A percentile compares a stretch with the other conserved stretches of the same genome.
Evolutionary conservation across 192 early-diverging fungal genomes (phyloP).

Genomic region (Jimgerdemannia flammicorona): DNA sequence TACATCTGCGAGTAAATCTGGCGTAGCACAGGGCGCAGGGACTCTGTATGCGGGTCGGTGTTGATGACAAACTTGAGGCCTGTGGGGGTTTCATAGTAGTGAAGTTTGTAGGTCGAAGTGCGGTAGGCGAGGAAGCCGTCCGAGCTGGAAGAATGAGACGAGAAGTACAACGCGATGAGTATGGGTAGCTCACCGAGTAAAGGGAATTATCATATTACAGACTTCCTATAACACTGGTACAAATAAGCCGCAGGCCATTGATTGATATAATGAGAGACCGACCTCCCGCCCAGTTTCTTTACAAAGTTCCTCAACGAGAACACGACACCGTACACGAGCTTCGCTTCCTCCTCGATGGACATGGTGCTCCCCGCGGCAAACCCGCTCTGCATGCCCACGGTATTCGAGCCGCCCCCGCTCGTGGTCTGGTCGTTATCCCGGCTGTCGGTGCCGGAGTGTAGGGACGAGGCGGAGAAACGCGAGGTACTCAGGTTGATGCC

Average conservation of each 20-base stretch:
- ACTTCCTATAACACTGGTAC: too few species aligned
- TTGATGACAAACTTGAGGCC: slow-evolving; percentile 86
- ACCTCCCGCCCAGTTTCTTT: slow-evolving; percentile 68
- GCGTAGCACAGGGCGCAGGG: slow-evolving; percentile 66
- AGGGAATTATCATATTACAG: too few species aligned
- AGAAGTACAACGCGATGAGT: not conserved
- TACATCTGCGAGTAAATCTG: slow-evolving; percentile 86
- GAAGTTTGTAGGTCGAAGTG: slow-evolving; percentile 84
- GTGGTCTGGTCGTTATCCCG: not conserved
- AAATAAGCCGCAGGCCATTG: too few species aligned
- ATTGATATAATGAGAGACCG: slow-evolving; percentile 1
- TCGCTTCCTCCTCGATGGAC: slow-evolving; percentile 79
- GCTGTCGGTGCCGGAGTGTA: slow-evolving; percentile 6
- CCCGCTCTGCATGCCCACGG: slow-evolving; percentile 22
- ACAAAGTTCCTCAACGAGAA: slow-evolving; percentile 87
- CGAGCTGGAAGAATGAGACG: slow-evolving; percentile 23
- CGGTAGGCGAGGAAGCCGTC: slow-evolving; percentile 72
- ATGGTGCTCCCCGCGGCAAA: slow-evolving; percentile 29
- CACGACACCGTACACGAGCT: slow-evolving; percentile 96
- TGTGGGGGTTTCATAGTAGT: slow-evolving; percentile 87
- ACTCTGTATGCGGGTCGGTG: slow-evolving; percentile 68
- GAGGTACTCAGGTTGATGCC: slow-evolving; percentile 34
- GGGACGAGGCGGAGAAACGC: slow-evolving; percentile 33
- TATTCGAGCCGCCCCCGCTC: slow-evolving; percentile 9
- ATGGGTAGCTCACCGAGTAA: too few species aligned